Evolutionary conservation across 73 alveolate genomes (phyloP).

Genomic region (Uronychia setigera): DNA sequence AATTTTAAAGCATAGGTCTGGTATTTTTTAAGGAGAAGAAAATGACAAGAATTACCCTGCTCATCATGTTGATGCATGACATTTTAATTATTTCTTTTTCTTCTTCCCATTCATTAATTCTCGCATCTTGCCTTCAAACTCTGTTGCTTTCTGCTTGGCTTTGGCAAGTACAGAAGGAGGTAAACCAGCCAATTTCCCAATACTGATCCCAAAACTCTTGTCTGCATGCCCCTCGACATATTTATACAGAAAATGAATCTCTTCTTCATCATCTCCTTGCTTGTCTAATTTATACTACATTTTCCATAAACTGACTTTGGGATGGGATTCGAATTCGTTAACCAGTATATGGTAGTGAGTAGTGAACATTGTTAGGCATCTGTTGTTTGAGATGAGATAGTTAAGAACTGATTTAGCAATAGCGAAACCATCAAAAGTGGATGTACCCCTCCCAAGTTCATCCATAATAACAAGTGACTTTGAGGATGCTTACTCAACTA

Average conservation of each 20-base stretch:
- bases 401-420: constrained; percentile 87
- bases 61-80: too few relatives aligned
- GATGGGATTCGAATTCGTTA: constrained; percentile 73
- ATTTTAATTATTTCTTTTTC: too few relatives aligned
- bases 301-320: constrained; percentile 67
- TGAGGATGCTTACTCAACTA: constrained; percentile 82
- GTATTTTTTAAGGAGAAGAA: too few relatives aligned
- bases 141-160: constrained; percentile 7
- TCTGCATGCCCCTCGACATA: constrained; percentile 90
- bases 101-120: too few relatives aligned
- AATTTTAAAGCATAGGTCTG: too few relatives aligned
- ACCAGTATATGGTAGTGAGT: constrained; percentile 97
- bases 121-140: background rate
- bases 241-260: constrained; percentile 91
- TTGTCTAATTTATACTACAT: constrained; percentile 88
- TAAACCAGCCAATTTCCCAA: constrained; percentile 96
- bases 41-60: too few relatives aligned
- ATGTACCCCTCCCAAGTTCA: constrained; percentile 99
- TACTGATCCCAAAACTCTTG: constrained; percentile 88
- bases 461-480: constrained; percentile 95
- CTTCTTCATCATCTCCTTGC: constrained; percentile 71
- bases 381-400: constrained; percentile 69
- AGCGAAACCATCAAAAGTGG: constrained; percentile 95
- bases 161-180: constrained; percentile 30
- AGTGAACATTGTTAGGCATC: constrained; percentile 89